These are phyloP conservation scores for Mycena vitilis DNA, from an alignment of 768 basidiomycete genomes.

Conservation along the genomic window DNA sequence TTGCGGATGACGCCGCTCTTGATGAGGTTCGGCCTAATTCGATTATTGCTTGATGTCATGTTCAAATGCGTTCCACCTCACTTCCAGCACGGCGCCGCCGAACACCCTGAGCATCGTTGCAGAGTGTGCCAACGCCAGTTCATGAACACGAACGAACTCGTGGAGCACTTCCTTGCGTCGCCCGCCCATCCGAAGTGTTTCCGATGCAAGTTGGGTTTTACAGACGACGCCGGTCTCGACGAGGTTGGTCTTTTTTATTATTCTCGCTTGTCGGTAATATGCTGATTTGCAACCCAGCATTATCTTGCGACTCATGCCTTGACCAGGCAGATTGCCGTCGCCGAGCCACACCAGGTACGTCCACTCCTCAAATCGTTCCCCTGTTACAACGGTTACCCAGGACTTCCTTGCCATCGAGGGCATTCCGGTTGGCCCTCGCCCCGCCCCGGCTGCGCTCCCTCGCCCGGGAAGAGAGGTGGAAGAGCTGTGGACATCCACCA, in stretches of 20 bases:
- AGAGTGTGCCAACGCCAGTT: constrained; percentile 54
- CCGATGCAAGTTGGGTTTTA: constrained; percentile 54
- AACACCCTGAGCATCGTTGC: constrained; percentile 51
- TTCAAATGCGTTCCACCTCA: too few relatives aligned
- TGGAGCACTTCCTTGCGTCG: constrained; percentile 56
- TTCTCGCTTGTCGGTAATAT: background rate
- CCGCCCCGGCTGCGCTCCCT: background rate
- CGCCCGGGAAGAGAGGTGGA: background rate
- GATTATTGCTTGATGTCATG: too few relatives aligned
- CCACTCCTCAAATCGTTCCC: too few relatives aligned
- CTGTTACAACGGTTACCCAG: background rate
- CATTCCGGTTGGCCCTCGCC: background rate
- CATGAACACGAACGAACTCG: constrained; percentile 47
- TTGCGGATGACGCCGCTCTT: constrained; percentile 51
- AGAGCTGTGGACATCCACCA: background rate
- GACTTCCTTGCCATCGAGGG: constrained; percentile 2
- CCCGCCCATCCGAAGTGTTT: constrained; percentile 58
- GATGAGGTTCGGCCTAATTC: too few relatives aligned
- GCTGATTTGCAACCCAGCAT: background rate
- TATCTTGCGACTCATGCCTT: background rate
- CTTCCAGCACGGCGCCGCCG: constrained; percentile 51
- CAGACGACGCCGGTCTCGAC: constrained; percentile 50
- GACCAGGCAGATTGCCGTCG: background rate
- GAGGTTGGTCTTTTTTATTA: constrained; percentile 42
- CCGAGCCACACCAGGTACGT: background rate